phyloP scores from a whole-genome alignment of 1,284 basidiomycete species.

The Singerocomus rubriflavus region DNA sequence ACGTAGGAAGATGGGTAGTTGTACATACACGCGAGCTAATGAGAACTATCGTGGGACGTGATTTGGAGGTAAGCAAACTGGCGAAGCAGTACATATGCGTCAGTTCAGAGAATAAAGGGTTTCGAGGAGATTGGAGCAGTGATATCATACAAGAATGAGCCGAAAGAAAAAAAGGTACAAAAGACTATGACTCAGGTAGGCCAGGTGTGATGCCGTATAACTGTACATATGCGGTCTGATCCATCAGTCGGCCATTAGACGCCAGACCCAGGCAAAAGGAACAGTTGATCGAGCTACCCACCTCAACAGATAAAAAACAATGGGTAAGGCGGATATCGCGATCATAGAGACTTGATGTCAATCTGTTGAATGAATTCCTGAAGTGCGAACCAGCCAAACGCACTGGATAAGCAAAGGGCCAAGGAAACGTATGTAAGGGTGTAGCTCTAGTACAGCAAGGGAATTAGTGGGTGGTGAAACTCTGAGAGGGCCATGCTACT shows the following conservation, averaged over 20 bases:
- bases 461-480: neutral
- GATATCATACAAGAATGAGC: neutral
- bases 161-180: neutral
- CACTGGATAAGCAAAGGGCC: slow-evolving; percentile 22
- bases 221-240: neutral
- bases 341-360: neutral
- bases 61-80: neutral
- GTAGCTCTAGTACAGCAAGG: neutral
- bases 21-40: too few relatives aligned
- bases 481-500: neutral
- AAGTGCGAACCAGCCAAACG: slow-evolving; percentile 24
- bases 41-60: too few relatives aligned
- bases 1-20: too few relatives aligned
- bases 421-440: slow-evolving; percentile 12
- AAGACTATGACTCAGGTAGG: neutral
- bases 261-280: neutral
- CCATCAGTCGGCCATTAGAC: neutral
- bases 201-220: neutral
- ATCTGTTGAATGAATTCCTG: slow-evolving; percentile 7
- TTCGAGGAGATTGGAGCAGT: too few relatives aligned
- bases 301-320: neutral
- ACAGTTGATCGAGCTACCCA: neutral
- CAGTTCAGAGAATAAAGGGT: neutral
- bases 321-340: neutral
- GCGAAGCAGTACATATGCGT: too few relatives aligned